These are phyloP conservation scores for Graphium sp. DNA, from an alignment of 2,329 filamentous ascomycete species.

Conservation along the genomic window DNA sequence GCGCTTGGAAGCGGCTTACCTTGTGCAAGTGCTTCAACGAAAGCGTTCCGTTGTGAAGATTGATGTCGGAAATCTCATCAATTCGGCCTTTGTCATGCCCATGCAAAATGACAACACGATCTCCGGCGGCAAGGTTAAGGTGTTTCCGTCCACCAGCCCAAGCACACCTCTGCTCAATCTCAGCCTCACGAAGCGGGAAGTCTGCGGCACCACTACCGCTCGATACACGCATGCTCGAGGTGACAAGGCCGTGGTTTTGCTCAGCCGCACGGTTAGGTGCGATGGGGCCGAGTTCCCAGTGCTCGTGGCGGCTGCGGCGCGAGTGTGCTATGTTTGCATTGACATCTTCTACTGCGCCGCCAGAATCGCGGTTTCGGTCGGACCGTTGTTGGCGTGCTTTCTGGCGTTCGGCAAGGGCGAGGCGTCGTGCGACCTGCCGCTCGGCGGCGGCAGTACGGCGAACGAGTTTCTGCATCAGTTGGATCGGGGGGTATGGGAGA, in stretches of 20 bases:
- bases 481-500: not conserved
- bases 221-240: slow-evolving; percentile 4
- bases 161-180: slow-evolving; percentile 24
- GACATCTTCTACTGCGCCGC: slow-evolving; percentile 14
- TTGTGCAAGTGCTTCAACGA: slow-evolving; percentile 44
- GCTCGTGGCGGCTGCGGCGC: slow-evolving; percentile 43
- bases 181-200: slow-evolving; percentile 13
- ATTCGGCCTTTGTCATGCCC: slow-evolving; percentile 75
- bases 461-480: slow-evolving; percentile 53
- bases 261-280: slow-evolving; percentile 62
- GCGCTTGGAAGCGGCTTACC: slow-evolving; percentile 25
- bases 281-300: slow-evolving; percentile 63
- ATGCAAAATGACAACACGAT: slow-evolving; percentile 68
- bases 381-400: slow-evolving; percentile 14
- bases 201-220: slow-evolving; percentile 10
- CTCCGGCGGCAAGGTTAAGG: slow-evolving; percentile 48
- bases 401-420: slow-evolving; percentile 18
- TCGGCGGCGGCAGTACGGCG: slow-evolving; percentile 50
- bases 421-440: slow-evolving; percentile 39
- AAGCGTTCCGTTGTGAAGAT: slow-evolving; percentile 35
- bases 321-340: slow-evolving; percentile 19
- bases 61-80: slow-evolving; percentile 46
- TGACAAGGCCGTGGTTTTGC: slow-evolving; percentile 39
- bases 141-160: slow-evolving; percentile 39
- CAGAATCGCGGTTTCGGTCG: slow-evolving; percentile 11